Evolutionary conservation across 2,329 filamentous ascomycete species (phyloP), one percentile per base, ranked within the genome.

Genomic region (Sphaerulina vaccinii): DNA sequence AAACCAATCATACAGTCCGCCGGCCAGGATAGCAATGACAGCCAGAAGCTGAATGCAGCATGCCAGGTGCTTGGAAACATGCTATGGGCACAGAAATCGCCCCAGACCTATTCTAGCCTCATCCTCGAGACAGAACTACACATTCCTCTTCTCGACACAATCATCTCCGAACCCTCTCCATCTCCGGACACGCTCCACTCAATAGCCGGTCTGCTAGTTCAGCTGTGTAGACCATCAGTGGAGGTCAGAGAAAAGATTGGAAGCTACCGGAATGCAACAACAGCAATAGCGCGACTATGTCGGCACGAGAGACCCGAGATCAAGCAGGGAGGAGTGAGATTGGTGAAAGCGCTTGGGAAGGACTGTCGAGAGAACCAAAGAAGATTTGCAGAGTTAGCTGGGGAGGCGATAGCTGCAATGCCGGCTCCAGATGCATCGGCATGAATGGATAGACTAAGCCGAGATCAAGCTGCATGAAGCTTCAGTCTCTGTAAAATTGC

Each of bases 21-120:
- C 9, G 48, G 27, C 13, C 29, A 50, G 8, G 41, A 19, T 18
- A 36, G 29, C 15, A 29, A 39, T 13, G 15, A 29, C 2, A 32
- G 39, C 11, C 33, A 38, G 23, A 37, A 29, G 23, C 53, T 58
- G 22, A 58, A 49, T 8, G 65, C 64, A 5, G 60, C 60, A 19
- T 67, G 62, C 33, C 65, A 68, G 43, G 46, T 65, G 5, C 22
- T 66, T 7, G 65, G 65, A 9, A 68, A 68, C 27, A 24, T 63
- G n/a, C 49, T 66, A n/a, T 61, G 60, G 55, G 39, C 51, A 1
- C 40, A 29, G 36, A 24, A 32, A 10, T 3, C 27, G 27, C 13
- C 27, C n/a, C 27, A 1, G 27, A 32, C 10, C n/a, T 58, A 41
- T 18, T 39, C 36, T 2, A 33, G 38, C 11, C 48, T 61, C 15